A percentile compares a stretch with the other conserved stretches of the same genome.
These are phyloP conservation scores for Lodderomyces elongisporus DNA, from an alignment of 1,139 yeast species.

Conservation along the genomic window DNA sequence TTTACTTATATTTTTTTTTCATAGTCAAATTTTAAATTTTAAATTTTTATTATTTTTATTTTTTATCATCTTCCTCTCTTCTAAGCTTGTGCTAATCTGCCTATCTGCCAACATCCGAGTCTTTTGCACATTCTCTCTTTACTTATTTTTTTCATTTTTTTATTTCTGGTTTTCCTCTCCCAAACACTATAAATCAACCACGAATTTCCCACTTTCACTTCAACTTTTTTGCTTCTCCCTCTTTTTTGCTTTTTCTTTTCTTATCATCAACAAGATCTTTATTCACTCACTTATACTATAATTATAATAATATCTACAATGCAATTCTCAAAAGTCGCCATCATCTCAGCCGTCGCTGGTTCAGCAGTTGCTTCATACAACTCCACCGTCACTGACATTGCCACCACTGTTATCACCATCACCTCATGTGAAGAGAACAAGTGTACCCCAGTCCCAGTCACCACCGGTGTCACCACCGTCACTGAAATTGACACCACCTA, in stretches of 20 bases:
- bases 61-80: no score
- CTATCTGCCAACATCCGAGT: no score
- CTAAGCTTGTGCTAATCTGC: no score
- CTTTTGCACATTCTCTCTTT: background rate
- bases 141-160: background rate
- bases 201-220: constrained; percentile 1
- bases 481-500: constrained; percentile 43
- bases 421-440: constrained; percentile 42
- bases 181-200: constrained; percentile 3
- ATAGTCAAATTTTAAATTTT: no score
- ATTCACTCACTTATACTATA: constrained; percentile 28
- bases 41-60: no score
- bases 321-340: constrained; percentile 20
- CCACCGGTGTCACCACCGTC: constrained; percentile 42
- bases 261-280: constrained; percentile 6
- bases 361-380: constrained; percentile 20
- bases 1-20: no score
- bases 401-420: constrained; percentile 39
- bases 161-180: background rate
- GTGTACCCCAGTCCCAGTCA: constrained; percentile 26
- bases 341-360: constrained; percentile 20
- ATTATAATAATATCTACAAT: constrained; percentile 6
- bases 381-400: constrained; percentile 30
- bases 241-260: constrained; percentile 5
- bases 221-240: constrained; percentile 4